Base-by-base conservation (phyloP, 2,329 filamentous ascomycete species). In the Aspergillus udagawae region DNA sequence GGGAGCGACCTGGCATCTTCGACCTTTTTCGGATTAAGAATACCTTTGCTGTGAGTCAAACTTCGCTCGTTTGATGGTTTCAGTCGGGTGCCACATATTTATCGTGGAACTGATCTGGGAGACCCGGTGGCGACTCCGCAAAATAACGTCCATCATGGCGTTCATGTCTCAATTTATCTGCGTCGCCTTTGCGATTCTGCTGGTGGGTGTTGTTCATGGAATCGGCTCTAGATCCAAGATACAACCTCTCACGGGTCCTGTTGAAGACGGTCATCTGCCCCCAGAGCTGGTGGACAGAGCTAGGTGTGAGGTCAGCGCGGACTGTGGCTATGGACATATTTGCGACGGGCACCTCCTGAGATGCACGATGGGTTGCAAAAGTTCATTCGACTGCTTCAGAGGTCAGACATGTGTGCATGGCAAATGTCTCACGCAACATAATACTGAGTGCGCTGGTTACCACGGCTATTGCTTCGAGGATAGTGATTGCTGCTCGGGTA, bases 261-360 rank as follows among this genome's bases (percentile, higher is more conserved):
- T 1, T 25, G 12, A 23, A 4, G 21, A 23, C 23, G 44, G 14
- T 7, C 5, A 47, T 23, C 6, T 3, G 6, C 44, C 44, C 14
- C 20, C 23, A 21, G 10, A 47, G 12, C 1, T 47, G 44, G 23
- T 27, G 10, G 12, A 47, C 12, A 20, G 20, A 23, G 21, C 44
- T 23, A 47, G 6, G 14, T 47, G 44, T 23, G 12, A 23, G 10
- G 12, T 23, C 23, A 52, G 29, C 28, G 49, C 23, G 3, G 53
- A 56, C 17, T 59, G 57, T 27, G 51, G 53, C 28, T 48, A 50
- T 12, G 57, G 57, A 2, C 27, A 56, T 21, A 27, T 53, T 12
- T 59, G 57, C 54, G 28, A 45, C 25, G 20, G 3, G 8, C 47
- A 54, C 10, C 21, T 23, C 21, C 44, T 4, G 23, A 20, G 21